Evolutionary conservation across 2,329 filamentous ascomycete genomes (phyloP).

Genomic region (Cladorrhinum sp.): DNA sequence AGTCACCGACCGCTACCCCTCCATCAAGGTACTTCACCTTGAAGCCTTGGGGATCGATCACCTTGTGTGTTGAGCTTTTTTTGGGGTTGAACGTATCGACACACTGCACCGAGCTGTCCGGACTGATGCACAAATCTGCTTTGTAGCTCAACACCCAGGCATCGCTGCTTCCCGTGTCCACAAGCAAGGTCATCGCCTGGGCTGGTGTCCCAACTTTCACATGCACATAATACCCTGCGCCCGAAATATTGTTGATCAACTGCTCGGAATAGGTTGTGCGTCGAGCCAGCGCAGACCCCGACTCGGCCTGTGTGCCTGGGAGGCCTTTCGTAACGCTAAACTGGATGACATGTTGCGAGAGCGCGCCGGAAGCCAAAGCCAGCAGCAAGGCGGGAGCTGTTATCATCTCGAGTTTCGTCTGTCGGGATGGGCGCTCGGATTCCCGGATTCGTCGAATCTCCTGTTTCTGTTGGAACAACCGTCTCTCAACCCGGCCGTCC

Average conservation of each 20-base stretch:
- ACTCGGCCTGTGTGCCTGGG: slow-evolving; percentile 21
- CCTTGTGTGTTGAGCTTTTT: slow-evolving; percentile 47
- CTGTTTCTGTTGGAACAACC: neutral
- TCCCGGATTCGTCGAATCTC: neutral
- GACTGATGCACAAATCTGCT: slow-evolving; percentile 40
- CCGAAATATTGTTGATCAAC: slow-evolving; percentile 52
- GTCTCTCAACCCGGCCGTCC: slow-evolving; percentile 8
- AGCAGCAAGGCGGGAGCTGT: slow-evolving; percentile 9
- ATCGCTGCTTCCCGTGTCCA: slow-evolving; percentile 64
- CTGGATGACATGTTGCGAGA: slow-evolving; percentile 25
- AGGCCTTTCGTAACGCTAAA: slow-evolving; percentile 26
- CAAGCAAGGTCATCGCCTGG: slow-evolving; percentile 51
- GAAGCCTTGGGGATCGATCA: slow-evolving; percentile 46
- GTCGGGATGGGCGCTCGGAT: neutral
- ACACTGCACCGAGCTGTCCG: slow-evolving; percentile 35
- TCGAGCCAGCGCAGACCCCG: slow-evolving; percentile 11
- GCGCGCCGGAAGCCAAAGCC: slow-evolving; percentile 18
- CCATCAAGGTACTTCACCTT: slow-evolving; percentile 60
- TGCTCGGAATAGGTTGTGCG: slow-evolving; percentile 34
- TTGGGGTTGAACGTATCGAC: slow-evolving; percentile 43
- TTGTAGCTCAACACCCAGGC: slow-evolving; percentile 51
- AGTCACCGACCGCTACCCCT: slow-evolving; percentile 53
- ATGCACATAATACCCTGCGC: slow-evolving; percentile 55
- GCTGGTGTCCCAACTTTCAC: slow-evolving; percentile 58
- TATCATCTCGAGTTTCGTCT: slow-evolving; percentile 15